Conservation (phyloP, 352 stramenopile species). For the Globisporangium alternatum region DNA sequence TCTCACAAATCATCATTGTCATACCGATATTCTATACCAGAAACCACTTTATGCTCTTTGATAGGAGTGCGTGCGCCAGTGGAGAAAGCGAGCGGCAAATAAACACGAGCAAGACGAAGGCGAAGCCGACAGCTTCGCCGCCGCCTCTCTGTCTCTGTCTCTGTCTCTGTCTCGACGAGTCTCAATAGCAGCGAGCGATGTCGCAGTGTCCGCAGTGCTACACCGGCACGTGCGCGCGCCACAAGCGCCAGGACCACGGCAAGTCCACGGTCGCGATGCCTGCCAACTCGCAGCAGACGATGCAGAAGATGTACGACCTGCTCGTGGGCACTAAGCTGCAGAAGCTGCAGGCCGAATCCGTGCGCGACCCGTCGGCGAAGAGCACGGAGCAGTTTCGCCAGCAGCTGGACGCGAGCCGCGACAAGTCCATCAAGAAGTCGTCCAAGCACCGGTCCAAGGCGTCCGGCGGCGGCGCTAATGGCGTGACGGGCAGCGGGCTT, state of each 20-base stretch:
- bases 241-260: constrained; percentile 59
- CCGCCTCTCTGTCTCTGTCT: neutral
- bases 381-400: constrained; percentile 54
- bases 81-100: too few relatives aligned
- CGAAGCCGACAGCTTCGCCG: too few relatives aligned
- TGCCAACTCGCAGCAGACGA: constrained; percentile 50
- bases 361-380: constrained; percentile 33
- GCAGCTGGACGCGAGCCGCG: constrained; percentile 61
- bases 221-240: constrained; percentile 67
- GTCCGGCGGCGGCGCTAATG: constrained; percentile 8
- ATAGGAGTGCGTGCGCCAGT: too few relatives aligned
- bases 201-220: constrained; percentile 80
- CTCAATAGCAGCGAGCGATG: constrained; percentile 26
- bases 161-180: neutral
- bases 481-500: constrained; percentile 38
- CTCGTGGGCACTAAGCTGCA: constrained; percentile 65
- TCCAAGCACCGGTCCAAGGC: constrained; percentile 36
- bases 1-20: too few relatives aligned
- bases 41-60: too few relatives aligned
- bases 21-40: too few relatives aligned
- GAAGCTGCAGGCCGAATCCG: constrained; percentile 63
- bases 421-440: constrained; percentile 57
- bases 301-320: constrained; percentile 80
- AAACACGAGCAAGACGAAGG: too few relatives aligned
- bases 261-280: constrained; percentile 43